phyloP scores from a whole-genome alignment of 306 rosid genomes.

The Malus fusca region DNA sequence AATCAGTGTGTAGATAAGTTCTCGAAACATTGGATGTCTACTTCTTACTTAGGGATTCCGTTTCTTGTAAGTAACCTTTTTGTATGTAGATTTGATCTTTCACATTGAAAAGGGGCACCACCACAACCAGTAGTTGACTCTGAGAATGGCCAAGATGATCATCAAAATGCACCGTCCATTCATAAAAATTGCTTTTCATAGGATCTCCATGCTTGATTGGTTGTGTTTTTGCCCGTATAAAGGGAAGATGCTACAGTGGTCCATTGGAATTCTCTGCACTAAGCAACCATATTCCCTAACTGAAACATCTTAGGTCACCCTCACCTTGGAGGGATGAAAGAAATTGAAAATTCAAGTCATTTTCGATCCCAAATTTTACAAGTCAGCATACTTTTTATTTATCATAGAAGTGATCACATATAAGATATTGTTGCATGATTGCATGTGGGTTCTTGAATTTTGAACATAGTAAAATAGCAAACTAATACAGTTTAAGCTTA shows the following conservation, averaged over 20 bases:
- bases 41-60: no score
- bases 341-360: not conserved
- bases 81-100: not conserved
- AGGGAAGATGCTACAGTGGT: slow-evolving; percentile 1
- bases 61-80: not conserved
- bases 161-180: not conserved
- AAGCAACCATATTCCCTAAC: not conserved
- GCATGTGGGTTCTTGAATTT: no score
- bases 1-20: no score
- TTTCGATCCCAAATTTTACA: not conserved
- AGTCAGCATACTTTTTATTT: not conserved
- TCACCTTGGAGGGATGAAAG: not conserved
- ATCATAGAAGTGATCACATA: not conserved
- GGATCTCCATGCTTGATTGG: not conserved
- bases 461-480: no score
- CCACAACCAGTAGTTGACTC: not conserved
- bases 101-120: not conserved
- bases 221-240: not conserved
- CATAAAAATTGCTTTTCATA: not conserved
- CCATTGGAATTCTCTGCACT: not conserved
- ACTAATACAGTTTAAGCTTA: no score
- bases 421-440: not conserved
- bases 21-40: no score
- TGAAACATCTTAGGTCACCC: not conserved
- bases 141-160: not conserved